These are phyloP conservation scores for Picea abies DNA, from an alignment of 83 land plant species.

Conservation along the genomic window DNA sequence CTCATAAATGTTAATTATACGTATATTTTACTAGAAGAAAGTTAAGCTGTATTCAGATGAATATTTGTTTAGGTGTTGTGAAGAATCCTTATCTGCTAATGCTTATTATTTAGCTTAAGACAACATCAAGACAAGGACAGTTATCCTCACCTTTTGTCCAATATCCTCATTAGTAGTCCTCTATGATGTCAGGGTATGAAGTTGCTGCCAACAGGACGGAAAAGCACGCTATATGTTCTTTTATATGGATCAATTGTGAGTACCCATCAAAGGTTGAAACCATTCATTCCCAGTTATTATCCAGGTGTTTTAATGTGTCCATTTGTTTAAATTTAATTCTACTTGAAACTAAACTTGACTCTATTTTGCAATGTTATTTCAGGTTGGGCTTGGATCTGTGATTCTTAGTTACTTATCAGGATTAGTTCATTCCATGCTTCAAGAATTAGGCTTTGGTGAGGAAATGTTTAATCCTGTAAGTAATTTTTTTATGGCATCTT, in stretches of 20 bases:
- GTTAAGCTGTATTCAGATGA: no score
- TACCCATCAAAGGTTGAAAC: neutral
- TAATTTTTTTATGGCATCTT: neutral
- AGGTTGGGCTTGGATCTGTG: conserved; percentile 85
- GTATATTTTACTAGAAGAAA: no score
- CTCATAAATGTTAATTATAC: no score
- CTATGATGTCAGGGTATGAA: conserved; percentile 79
- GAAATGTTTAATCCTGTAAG: conserved; percentile 91
- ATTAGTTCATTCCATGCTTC: conserved; percentile 52
- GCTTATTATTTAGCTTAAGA: no score
- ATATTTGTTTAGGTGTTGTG: no score
- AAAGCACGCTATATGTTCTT: conserved; percentile 69
- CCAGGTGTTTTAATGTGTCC: neutral
- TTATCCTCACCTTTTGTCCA: no score
- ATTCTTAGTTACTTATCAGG: conserved; percentile 62
- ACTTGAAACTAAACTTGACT: neutral
- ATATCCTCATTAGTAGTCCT: no score
- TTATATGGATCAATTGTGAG: conserved; percentile 83
- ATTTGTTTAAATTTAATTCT: conserved; percentile 6
- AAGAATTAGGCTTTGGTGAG: conserved; percentile 75
- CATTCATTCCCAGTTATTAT: neutral
- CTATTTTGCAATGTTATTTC: conserved; percentile 6
- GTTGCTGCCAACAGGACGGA: conserved; percentile 92
- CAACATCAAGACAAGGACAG: no score
- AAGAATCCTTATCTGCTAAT: no score